These are phyloP conservation scores for Beauveria brongniartii DNA, from an alignment of 2,329 filamentous ascomycete species.

Conservation along the genomic window DNA sequence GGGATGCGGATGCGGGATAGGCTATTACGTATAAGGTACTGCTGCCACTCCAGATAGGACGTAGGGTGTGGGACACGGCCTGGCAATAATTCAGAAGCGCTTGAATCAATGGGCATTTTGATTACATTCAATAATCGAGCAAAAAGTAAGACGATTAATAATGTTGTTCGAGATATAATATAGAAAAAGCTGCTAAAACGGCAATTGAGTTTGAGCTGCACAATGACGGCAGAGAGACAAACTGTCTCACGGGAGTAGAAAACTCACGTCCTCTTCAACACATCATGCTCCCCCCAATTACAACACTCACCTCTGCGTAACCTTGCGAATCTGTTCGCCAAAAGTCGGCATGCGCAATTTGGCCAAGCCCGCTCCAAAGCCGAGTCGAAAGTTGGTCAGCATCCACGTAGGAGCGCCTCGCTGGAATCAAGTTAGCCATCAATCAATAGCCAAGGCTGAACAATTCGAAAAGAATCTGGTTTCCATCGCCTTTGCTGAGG, in stretches of 20 bases:
- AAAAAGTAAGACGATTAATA: background rate
- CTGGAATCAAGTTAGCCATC: constrained; percentile 9
- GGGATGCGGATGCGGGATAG: constrained; percentile 28
- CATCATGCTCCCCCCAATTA: background rate
- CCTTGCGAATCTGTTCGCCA: background rate
- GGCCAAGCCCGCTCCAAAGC: background rate
- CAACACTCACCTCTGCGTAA: background rate
- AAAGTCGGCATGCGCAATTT: background rate
- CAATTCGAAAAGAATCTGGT: background rate
- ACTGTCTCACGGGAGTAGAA: background rate
- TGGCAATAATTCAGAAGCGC: background rate
- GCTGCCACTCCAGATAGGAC: constrained; percentile 15
- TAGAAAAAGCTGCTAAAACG: background rate
- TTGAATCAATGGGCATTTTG: too few relatives aligned
- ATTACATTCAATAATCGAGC: too few relatives aligned
- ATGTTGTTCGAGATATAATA: background rate
- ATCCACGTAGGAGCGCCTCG: constrained; percentile 18
- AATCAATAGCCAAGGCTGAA: background rate
- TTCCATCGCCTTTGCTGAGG: background rate
- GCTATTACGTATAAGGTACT: constrained; percentile 18
- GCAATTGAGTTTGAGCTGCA: background rate
- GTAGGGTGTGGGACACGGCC: background rate
- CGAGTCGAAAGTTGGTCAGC: background rate
- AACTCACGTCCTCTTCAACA: background rate
- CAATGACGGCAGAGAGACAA: background rate